Base-by-base conservation (phyloP, 768 basidiomycete species). In the Crassisporium funariophilum region DNA sequence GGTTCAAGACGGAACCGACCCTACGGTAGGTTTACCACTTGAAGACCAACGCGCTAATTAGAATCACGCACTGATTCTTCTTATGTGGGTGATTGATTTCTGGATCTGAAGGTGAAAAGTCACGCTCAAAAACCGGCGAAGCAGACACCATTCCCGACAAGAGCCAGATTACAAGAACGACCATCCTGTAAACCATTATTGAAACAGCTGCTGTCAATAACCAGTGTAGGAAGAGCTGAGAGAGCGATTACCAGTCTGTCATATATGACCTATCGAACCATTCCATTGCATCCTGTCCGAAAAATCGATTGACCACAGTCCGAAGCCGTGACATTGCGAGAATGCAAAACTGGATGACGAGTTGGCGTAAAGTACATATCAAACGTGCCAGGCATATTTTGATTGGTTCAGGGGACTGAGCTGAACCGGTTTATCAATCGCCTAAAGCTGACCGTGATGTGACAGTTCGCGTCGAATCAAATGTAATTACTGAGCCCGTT, bases 81-180 rank as follows among this genome's bases (percentile, higher is more conserved):
- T 62, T 65, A 52, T 82, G 75, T 10, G 73, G 72, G 55, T 80
- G 73, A 44, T 65, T 73, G 35, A 87, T 85, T 12, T 75, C 61
- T 8, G 73, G 68, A 53, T 87, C 84, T 33, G 77, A 58, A 3
- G 60, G 50, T 41, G 66, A 65, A 53, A 83, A 81, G 1, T 72
- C 70, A 12, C 83, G 70, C 55, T 81, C 68, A 54, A 71, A 82
- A 7, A 79, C 72, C 2, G 75, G 69, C 4, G 69, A 58, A 13
- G 52, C 42, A 33, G 63, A 67, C 35, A 75, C 65, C 20, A 73
- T 23, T 50, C 60, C 67, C 5, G 74, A 71, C 2, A 78, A 56
- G 2, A 73, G 21, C 74, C 78, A 79, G 17, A 79, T 55, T 25
- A 64, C 41, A 8, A 64, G 48, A 25, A 78, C 74, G 45, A 69